Evolutionary conservation across 73 alveolate species (phyloP).

Genomic region (Paramecium biaurelia): DNA sequence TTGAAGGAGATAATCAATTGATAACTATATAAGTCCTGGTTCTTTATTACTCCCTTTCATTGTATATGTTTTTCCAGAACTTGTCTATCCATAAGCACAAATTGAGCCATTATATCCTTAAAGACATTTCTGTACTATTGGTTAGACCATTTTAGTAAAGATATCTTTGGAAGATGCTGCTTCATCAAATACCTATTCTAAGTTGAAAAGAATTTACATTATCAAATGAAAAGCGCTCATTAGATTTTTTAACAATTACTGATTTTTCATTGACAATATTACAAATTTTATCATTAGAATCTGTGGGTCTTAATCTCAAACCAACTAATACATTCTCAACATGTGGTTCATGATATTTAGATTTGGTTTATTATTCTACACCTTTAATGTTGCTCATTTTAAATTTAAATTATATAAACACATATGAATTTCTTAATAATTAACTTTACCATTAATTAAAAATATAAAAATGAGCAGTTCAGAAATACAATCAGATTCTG

Average conservation of each 20-base stretch:
- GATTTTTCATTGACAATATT: neutral
- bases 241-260: neutral
- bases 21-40: conserved; percentile 22
- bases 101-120: conserved; percentile 25
- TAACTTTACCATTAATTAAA: conserved; percentile 8
- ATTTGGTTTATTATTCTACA: neutral
- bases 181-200: conserved; percentile 19
- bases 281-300: neutral
- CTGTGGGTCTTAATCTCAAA: conserved; percentile 47
- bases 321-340: conserved; percentile 14
- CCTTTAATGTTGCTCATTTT: neutral
- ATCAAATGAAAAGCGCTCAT: conserved; percentile 10
- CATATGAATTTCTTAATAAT: neutral
- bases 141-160: neutral
- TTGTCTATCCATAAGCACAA: conserved; percentile 50
- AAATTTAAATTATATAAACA: neutral
- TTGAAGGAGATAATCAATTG: neutral
- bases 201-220: neutral
- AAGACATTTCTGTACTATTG: neutral
- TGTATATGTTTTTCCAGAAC: conserved; percentile 51
- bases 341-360: neutral
- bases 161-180: neutral
- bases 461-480: conserved; percentile 19
- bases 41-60: neutral
- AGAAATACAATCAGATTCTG: conserved; percentile 29